These are phyloP conservation scores for Penicillium antarcticum DNA, from an alignment of 495 filamentous ascomycete species.

Conservation along the genomic window DNA sequence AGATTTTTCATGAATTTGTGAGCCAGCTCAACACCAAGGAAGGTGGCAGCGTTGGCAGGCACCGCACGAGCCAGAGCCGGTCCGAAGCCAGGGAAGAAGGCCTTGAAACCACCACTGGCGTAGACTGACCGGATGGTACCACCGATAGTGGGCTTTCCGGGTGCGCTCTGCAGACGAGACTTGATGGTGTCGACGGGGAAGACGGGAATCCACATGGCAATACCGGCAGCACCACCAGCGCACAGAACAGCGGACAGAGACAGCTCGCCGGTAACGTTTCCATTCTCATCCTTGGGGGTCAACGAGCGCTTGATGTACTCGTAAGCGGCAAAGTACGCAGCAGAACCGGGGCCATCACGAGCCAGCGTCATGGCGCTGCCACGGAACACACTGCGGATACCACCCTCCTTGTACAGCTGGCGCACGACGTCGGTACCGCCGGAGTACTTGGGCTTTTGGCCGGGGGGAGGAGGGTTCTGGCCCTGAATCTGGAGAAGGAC, in stretches of 20 bases:
- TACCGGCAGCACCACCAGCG: conserved; percentile 85
- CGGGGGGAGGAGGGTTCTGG: conserved; percentile 78
- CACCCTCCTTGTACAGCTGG: conserved; percentile 90
- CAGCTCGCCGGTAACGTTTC: conserved; percentile 65
- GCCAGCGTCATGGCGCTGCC: conserved; percentile 88
- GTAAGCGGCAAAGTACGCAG: conserved; percentile 96
- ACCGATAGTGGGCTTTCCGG: conserved; percentile 79
- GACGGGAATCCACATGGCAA: conserved; percentile 99
- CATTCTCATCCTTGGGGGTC: conserved; percentile 80
- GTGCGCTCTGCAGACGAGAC: conserved; percentile 85
- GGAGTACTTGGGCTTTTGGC: conserved; percentile 88
- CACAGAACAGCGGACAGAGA: conserved; percentile 78
- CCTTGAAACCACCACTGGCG: conserved; percentile 74
- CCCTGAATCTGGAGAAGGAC: conserved; percentile 97
- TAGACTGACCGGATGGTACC: conserved; percentile 78
- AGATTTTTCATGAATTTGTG: conserved; percentile 78
- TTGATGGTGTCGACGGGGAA: conserved; percentile 98
- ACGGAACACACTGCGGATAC: conserved; percentile 85
- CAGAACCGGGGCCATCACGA: conserved; percentile 86
- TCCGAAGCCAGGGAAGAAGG: conserved; percentile 97
- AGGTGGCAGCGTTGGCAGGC: conserved; percentile 84
- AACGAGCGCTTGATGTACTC: conserved; percentile 86
- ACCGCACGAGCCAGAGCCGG: conserved; percentile 90
- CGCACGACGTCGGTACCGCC: conserved; percentile 91
- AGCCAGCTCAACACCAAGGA: conserved; percentile 75